Evolutionary conservation across 2,329 filamentous ascomycete genomes (phyloP).

Genomic region (Eutypella sp.): DNA sequence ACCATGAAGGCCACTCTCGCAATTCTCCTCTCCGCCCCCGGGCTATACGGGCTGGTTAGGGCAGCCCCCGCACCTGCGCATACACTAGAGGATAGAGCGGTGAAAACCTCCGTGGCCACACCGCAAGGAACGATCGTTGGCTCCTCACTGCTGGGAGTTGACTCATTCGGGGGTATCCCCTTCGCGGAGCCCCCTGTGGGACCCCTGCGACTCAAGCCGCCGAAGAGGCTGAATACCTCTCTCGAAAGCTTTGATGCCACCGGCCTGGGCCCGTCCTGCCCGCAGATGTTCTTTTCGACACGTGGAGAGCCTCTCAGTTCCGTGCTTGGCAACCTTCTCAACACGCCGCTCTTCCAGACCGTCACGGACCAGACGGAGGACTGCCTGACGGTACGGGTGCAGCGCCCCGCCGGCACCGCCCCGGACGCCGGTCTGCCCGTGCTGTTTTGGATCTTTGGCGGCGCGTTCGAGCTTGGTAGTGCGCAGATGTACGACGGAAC

Average conservation of each 20-base stretch:
- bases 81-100: constrained; percentile 16
- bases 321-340: constrained; percentile 45
- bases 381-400: constrained; percentile 57
- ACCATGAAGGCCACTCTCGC: constrained; percentile 10
- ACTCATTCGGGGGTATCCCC: constrained; percentile 70
- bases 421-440: constrained; percentile 57
- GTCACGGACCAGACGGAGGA: constrained; percentile 55
- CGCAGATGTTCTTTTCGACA: constrained; percentile 61
- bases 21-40: constrained; percentile 6
- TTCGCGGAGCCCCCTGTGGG: constrained; percentile 68
- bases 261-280: constrained; percentile 56
- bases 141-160: constrained; percentile 37
- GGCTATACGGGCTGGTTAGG: constrained; percentile 13
- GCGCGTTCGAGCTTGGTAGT: constrained; percentile 53
- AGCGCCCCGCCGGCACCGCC: constrained; percentile 52
- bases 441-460: constrained; percentile 67
- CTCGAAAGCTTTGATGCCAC: constrained; percentile 60
- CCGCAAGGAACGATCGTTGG: constrained; percentile 26
- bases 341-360: constrained; percentile 53
- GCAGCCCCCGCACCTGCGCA: constrained; percentile 15
- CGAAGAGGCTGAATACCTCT: constrained; percentile 49
- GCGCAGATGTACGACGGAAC: constrained; percentile 46
- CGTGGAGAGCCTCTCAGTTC: constrained; percentile 30
- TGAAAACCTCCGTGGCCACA: constrained; percentile 19
- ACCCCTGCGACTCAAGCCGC: constrained; percentile 62